A percentile compares a stretch with the other conserved stretches of the same genome.
Conservation (phyloP, 2,329 filamentous ascomycete genomes). For the Didymellaceae sp. region DNA sequence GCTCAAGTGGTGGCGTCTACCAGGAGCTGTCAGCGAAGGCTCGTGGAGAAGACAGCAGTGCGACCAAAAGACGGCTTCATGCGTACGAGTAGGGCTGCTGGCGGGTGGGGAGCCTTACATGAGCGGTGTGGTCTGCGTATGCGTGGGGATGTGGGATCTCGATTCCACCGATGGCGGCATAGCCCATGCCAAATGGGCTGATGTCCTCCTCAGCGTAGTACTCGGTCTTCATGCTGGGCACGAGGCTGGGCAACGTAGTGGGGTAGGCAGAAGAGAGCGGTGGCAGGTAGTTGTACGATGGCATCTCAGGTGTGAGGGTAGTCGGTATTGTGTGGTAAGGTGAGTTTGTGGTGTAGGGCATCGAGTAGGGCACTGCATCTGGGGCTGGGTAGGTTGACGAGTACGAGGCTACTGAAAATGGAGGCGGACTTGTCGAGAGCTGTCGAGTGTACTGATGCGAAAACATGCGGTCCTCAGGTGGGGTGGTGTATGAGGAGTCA, state of each 20-base stretch:
- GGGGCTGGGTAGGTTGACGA: conserved; percentile 70
- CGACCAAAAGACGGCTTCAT: conserved; percentile 38
- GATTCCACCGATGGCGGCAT: conserved; percentile 68
- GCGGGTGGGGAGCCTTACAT: conserved; percentile 69
- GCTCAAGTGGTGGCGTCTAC: conserved; percentile 78
- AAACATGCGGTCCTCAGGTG: conserved; percentile 73
- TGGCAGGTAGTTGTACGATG: conserved; percentile 64
- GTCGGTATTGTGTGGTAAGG: conserved; percentile 49
- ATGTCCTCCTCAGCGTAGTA: conserved; percentile 65
- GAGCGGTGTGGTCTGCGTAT: conserved; percentile 73
- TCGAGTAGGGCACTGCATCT: conserved; percentile 67
- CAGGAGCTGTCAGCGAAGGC: conserved; percentile 46
- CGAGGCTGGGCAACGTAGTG: conserved; percentile 68
- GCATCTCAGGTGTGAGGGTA: conserved; percentile 47
- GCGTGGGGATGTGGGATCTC: conserved; percentile 66
- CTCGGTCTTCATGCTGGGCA: conserved; percentile 70
- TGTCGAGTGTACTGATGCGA: conserved; percentile 70
- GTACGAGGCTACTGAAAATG: conserved; percentile 63
- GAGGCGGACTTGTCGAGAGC: conserved; percentile 73
- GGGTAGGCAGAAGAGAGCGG: conserved; percentile 56
- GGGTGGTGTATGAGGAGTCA: conserved; percentile 48
- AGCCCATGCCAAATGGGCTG: conserved; percentile 71
- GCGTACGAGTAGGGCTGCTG: conserved; percentile 46
- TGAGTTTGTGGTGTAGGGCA: conserved; percentile 57
- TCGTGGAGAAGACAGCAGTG: conserved; percentile 35